Evolutionary conservation across 2,329 filamentous ascomycete genomes (phyloP).

Genomic region (Plectosphaerella plurivora): DNA sequence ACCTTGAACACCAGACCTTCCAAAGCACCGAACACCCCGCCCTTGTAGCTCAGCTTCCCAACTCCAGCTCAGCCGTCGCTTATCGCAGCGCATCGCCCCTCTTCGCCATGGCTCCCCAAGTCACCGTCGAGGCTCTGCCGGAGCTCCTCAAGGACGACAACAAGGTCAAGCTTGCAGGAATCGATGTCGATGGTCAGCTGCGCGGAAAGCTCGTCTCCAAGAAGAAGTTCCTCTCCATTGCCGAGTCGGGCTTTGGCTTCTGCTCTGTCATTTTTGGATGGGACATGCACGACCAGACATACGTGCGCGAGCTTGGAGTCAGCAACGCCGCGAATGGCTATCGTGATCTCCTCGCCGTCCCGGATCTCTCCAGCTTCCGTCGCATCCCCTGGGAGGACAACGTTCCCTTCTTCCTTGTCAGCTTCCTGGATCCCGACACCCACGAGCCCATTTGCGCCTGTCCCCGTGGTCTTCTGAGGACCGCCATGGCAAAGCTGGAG

Average conservation of each 20-base stretch:
- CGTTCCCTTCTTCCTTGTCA: slow-evolving; percentile 79
- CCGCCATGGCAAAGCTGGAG: slow-evolving; percentile 62
- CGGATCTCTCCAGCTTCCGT: slow-evolving; percentile 73
- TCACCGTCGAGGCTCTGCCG: slow-evolving; percentile 63
- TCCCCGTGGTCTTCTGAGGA: slow-evolving; percentile 70
- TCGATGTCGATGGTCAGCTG: slow-evolving; percentile 83
- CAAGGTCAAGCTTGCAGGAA: slow-evolving; percentile 81
- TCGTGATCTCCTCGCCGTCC: slow-evolving; percentile 75
- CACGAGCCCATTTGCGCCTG: slow-evolving; percentile 69
- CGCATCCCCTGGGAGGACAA: slow-evolving; percentile 89
- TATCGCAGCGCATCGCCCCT: no score
- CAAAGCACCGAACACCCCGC: neutral
- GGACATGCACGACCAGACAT: slow-evolving; percentile 95
- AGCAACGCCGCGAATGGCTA: slow-evolving; percentile 92
- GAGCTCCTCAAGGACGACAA: slow-evolving; percentile 65
- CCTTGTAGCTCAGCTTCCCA: neutral
- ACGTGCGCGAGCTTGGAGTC: slow-evolving; percentile 77
- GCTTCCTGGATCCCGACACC: slow-evolving; percentile 79
- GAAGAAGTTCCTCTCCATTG: slow-evolving; percentile 84
- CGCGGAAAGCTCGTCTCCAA: slow-evolving; percentile 90
- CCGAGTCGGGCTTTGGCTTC: slow-evolving; percentile 81
- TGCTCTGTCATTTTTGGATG: slow-evolving; percentile 93
- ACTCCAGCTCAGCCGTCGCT: neutral
- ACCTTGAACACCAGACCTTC: neutral
- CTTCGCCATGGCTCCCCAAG: slow-evolving; percentile 18